Base-by-base conservation (phyloP, 225 moss, liverwort and hornwort species). In the Physcomitrellopsis africana region DNA sequence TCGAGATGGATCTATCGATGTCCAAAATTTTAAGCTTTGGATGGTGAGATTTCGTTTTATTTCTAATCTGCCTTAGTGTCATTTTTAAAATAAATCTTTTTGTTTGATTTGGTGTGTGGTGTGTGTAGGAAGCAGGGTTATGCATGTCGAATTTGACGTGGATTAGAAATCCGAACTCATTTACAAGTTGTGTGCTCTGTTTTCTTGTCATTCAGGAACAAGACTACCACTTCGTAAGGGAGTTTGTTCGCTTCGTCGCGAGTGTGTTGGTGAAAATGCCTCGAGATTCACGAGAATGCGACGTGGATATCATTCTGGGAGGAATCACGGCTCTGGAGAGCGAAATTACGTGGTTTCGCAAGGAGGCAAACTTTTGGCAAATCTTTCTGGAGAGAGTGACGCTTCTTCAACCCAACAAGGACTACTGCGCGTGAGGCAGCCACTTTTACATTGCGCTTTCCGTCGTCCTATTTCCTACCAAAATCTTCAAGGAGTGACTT, bases 151-250 rank as follows among this genome's bases (percentile, higher is more conserved):
- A 10, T 42, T 23, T 43, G 15, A 12, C 8, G 56, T 2, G 20
- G 43, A 17, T 16, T 0, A 56, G 43, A 44, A 44, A 19, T 37
- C 56, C 15, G 32, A 51, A 18, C 59, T 37, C 29, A 52, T 51
- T 68, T 13, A 12, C 7, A 1, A 9, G 22, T 41, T 44, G 24
- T 48, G 16, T n/a, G 42, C 23, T 59, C 5, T 37, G 54, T 11
- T 43, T 66, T 67, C 32, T 41, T 78, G 70, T 17, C 57, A 29
- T 58, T 65, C 76, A 97, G 96, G 92, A 79, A 77, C 94, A 97
- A 77, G 96, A 97, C 58, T 94, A 92, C 73, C 72, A 90, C 72
- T 94, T 91, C 51, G 94, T 97, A 24, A 91, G 92, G 69, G 86
- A 91, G 24, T 91, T 97, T 22, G 88, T 87, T 15, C 88, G 92